A percentile compares a stretch with the other conserved stretches of the same genome.
Evolutionary conservation across 768 basidiomycete species (phyloP).

Genomic region (Hericium erinaceus): DNA sequence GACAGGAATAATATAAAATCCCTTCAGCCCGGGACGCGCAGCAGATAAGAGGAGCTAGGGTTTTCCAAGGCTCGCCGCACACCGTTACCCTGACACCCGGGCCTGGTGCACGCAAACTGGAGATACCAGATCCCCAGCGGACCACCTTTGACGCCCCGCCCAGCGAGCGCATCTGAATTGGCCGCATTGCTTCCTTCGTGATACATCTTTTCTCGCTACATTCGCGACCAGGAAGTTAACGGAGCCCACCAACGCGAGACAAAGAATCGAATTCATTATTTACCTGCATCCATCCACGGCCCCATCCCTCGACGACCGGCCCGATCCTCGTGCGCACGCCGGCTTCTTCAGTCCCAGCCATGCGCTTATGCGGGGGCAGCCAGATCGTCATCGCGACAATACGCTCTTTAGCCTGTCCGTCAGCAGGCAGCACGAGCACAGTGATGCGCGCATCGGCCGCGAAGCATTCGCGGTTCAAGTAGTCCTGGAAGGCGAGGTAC

Average conservation of each 20-base stretch:
- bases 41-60: background rate
- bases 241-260: background rate
- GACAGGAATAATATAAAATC: background rate
- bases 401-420: background rate
- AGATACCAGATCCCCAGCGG: background rate
- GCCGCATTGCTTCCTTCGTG: background rate
- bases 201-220: background rate
- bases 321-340: background rate
- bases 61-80: background rate
- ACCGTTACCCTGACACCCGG: background rate
- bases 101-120: background rate
- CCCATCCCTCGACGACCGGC: background rate
- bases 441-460: background rate
- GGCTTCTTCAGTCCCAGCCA: background rate
- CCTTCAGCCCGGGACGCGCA: background rate
- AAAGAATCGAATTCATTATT: background rate
- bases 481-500: background rate
- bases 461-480: background rate
- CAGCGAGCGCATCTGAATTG: background rate
- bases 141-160: background rate
- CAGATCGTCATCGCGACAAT: background rate
- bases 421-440: background rate
- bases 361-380: background rate
- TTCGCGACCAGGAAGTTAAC: background rate
- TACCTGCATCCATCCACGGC: background rate